A percentile compares a stretch with the other conserved stretches of the same genome.
phyloP scores from a whole-genome alignment of 306 rosid species.

The Vachellia collinsii region DNA sequence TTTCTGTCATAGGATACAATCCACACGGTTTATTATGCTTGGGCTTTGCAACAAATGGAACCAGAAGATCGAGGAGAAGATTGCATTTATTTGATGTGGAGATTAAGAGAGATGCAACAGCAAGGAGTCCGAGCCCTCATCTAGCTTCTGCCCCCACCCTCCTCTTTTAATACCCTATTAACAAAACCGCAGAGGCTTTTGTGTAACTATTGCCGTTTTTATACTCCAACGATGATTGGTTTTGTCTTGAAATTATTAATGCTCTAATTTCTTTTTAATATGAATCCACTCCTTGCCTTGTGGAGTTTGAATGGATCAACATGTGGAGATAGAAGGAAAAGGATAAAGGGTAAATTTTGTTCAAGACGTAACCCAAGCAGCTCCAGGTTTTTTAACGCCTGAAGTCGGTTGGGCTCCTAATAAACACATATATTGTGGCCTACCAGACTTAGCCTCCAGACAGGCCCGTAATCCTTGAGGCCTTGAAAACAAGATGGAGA shows the following conservation, averaged over 20 bases:
- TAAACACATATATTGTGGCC: too few relatives aligned
- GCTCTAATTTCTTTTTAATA: neutral
- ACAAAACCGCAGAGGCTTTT: slow-evolving; percentile 31
- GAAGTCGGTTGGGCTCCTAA: too few relatives aligned
- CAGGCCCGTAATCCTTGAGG: too few relatives aligned
- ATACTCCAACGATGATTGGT: neutral
- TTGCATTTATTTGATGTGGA: slow-evolving; percentile 76
- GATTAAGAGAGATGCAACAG: slow-evolving; percentile 82
- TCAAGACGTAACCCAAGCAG: too few relatives aligned
- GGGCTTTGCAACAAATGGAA: slow-evolving; percentile 93
- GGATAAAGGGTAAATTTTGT: too few relatives aligned
- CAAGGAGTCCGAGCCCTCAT: slow-evolving; percentile 80
- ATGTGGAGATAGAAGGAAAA: too few relatives aligned
- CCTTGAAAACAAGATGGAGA: too few relatives aligned
- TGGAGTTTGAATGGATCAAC: too few relatives aligned
- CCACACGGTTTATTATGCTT: slow-evolving; percentile 71
- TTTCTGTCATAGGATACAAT: slow-evolving; percentile 67
- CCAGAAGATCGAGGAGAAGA: slow-evolving; percentile 73
- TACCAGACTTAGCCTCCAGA: too few relatives aligned
- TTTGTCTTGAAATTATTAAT: slow-evolving; percentile 5
- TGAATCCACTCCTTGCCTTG: too few relatives aligned
- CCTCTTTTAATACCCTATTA: neutral
- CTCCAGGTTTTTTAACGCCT: too few relatives aligned
- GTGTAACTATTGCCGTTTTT: slow-evolving; percentile 41
- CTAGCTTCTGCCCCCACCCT: slow-evolving; percentile 32